Evolutionary conservation across 83 land plant species (phyloP).

Genomic region (Diphasiastrum complanatum): DNA sequence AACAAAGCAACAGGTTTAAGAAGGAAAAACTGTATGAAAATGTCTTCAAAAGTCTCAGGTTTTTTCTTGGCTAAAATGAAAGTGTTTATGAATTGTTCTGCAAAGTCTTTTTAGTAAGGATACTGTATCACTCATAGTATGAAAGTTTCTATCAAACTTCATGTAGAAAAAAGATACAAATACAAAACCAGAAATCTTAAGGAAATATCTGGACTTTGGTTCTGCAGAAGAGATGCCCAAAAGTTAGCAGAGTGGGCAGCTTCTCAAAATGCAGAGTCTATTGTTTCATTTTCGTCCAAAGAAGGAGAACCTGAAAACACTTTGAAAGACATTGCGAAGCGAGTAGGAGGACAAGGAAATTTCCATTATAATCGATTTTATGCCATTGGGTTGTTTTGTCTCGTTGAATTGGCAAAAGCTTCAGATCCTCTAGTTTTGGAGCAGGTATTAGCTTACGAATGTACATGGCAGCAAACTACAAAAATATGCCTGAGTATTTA

Average conservation of each 20-base stretch:
- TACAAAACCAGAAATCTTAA: not conserved
- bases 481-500: not conserved
- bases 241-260: slow-evolving; percentile 94
- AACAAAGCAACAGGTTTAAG: too few relatives aligned
- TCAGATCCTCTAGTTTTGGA: slow-evolving; percentile 79
- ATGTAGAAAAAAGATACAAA: slow-evolving; percentile 3
- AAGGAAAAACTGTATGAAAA: too few relatives aligned
- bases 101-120: too few relatives aligned
- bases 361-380: slow-evolving; percentile 97
- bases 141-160: not conserved
- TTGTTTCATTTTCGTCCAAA: slow-evolving; percentile 62
- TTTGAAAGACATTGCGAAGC: slow-evolving; percentile 74
- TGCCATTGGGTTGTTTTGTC: slow-evolving; percentile 89
- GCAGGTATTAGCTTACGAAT: slow-evolving; percentile 39
- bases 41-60: too few relatives aligned
- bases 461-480: not conserved
- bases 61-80: too few relatives aligned
- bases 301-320: slow-evolving; percentile 82
- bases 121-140: too few relatives aligned
- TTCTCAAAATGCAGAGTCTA: slow-evolving; percentile 47
- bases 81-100: too few relatives aligned
- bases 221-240: slow-evolving; percentile 69
- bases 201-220: not conserved
- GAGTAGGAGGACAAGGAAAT: slow-evolving; percentile 62
- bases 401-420: slow-evolving; percentile 89